These are phyloP conservation scores for Knoxdaviesia proteae DNA, from an alignment of 2,329 filamentous ascomycete genomes.

Conservation along the genomic window DNA sequence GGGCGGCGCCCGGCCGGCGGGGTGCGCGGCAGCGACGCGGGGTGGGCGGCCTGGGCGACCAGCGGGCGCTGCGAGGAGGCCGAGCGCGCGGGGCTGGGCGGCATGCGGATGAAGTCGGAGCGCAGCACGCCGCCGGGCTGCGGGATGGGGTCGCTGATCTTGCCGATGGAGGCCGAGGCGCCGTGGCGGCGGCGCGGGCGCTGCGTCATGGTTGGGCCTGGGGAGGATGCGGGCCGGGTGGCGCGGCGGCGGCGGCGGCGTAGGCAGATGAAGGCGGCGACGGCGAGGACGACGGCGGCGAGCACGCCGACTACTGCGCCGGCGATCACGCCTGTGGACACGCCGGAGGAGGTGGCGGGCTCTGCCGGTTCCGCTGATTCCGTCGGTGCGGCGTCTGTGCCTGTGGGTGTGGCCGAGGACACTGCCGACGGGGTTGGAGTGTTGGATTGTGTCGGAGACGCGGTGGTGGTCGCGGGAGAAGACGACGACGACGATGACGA, in stretches of 20 bases:
- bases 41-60: constrained; percentile 1
- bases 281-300: constrained; percentile 17
- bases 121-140: constrained; percentile 19
- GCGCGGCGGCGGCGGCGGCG: constrained; percentile 9
- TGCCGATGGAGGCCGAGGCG: constrained; percentile 19
- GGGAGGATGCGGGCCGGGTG: background rate
- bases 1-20: constrained; percentile 4
- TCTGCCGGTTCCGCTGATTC: background rate
- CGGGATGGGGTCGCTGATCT: constrained; percentile 35
- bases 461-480: constrained; percentile 6
- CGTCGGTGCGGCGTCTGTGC: constrained; percentile 8
- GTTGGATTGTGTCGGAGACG: constrained; percentile 5
- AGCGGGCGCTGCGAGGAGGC: constrained; percentile 1
- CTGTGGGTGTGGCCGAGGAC: constrained; percentile 6
- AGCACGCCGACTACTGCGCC: constrained; percentile 26
- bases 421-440: constrained; percentile 8
- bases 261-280: constrained; percentile 19
- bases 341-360: constrained; percentile 6
- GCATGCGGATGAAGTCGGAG: constrained; percentile 30
- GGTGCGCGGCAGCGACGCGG: constrained; percentile 3
- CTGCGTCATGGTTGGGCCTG: constrained; percentile 1
- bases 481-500: constrained; percentile 2
- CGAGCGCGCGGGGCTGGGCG: background rate
- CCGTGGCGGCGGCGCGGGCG: constrained; percentile 10
- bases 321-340: constrained; percentile 21